Percentiles rank a stretch among this genome's conserved stretches.
phyloP scores from a whole-genome alignment of 2,329 filamentous ascomycete genomes.

The Leptographium lundbergii region DNA sequence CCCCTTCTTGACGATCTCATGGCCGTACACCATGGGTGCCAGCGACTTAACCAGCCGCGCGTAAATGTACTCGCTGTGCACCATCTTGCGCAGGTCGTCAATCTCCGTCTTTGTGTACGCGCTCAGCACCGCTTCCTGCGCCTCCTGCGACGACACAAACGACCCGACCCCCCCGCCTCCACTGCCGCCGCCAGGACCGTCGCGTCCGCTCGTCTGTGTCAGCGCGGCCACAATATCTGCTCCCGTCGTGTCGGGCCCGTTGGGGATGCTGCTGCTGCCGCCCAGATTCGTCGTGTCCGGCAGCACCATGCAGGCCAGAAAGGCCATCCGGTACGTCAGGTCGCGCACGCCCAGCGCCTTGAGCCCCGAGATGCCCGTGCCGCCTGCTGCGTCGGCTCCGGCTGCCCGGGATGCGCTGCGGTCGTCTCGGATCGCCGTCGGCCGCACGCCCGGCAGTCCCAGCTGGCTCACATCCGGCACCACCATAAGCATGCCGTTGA shows the following conservation, averaged over 20 bases:
- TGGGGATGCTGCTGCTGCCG: slow-evolving; percentile 44
- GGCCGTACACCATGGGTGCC: slow-evolving; percentile 93
- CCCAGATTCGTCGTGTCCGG: slow-evolving; percentile 76
- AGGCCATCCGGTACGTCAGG: slow-evolving; percentile 90
- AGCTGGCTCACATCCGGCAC: slow-evolving; percentile 95
- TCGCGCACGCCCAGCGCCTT: slow-evolving; percentile 91
- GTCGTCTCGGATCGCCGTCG: slow-evolving; percentile 75
- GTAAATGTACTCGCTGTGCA: slow-evolving; percentile 93
- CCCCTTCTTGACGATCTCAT: slow-evolving; percentile 96
- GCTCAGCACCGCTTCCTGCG: slow-evolving; percentile 74
- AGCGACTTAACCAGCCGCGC: slow-evolving; percentile 84
- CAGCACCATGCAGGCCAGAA: slow-evolving; percentile 90
- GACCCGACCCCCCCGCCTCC: not conserved
- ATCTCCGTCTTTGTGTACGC: slow-evolving; percentile 82
- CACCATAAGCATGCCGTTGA: slow-evolving; percentile 90
- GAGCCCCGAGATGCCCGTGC: slow-evolving; percentile 73
- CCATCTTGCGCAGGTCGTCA: slow-evolving; percentile 81
- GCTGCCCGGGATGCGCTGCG: slow-evolving; percentile 57
- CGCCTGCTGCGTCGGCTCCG: slow-evolving; percentile 72
- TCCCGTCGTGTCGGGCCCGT: slow-evolving; percentile 45
- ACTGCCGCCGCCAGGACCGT: slow-evolving; percentile 21
- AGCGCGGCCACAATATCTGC: slow-evolving; percentile 76
- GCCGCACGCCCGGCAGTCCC: slow-evolving; percentile 71
- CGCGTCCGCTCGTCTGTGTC: slow-evolving; percentile 56
- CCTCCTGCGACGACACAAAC: slow-evolving; percentile 34